phyloP scores from a whole-genome alignment of 129 eudicot genomes.

The Sambucus nigra region DNA sequence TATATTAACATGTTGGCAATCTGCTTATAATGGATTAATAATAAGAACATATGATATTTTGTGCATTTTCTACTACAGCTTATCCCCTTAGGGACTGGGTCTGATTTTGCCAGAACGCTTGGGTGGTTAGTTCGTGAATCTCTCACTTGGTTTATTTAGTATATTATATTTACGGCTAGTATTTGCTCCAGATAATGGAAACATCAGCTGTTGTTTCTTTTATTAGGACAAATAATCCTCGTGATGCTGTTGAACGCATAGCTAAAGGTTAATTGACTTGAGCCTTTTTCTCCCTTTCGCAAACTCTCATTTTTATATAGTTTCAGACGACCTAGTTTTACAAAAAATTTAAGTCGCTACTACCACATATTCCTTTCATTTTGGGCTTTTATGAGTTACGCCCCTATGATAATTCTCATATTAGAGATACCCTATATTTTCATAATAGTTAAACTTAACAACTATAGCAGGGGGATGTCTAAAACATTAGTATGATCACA shows the following conservation, averaged over 20 bases:
- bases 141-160: constrained; percentile 1
- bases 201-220: constrained; percentile 8
- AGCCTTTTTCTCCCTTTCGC: constrained; percentile 10
- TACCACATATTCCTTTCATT: neutral
- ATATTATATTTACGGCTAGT: constrained; percentile 7
- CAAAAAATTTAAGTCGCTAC: no score
- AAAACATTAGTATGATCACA: neutral
- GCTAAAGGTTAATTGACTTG: constrained; percentile 53
- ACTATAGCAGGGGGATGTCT: neutral
- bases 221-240: constrained; percentile 71
- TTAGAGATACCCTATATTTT: neutral
- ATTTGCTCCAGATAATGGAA: constrained; percentile 13
- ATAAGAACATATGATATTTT: constrained; percentile 1
- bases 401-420: no score
- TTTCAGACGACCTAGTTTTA: neutral
- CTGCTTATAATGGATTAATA: constrained; percentile 8
- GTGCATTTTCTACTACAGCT: constrained; percentile 54
- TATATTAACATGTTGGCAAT: neutral
- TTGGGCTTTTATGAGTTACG: no score
- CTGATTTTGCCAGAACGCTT: constrained; percentile 93
- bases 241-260: constrained; percentile 84
- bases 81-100: constrained; percentile 93
- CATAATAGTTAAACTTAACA: neutral
- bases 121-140: constrained; percentile 63
- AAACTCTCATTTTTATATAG: neutral